Evolutionary conservation across 805 yeast species (phyloP).

Genomic region (Wickerhamiella qilinensis): DNA sequence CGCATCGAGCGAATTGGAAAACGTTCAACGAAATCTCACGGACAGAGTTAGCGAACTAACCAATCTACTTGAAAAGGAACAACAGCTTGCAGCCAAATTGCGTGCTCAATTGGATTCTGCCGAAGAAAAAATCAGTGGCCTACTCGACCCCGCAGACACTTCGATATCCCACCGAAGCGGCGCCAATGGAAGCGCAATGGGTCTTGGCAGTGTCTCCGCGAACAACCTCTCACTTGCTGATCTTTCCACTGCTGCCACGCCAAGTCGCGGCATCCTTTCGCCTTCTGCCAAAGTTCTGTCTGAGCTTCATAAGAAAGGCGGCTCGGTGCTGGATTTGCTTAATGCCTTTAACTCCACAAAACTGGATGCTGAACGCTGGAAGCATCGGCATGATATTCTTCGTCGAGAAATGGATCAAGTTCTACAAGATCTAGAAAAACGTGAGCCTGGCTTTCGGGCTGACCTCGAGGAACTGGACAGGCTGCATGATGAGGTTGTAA

Average conservation of each 20-base stretch:
- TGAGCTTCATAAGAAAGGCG: conserved; percentile 32
- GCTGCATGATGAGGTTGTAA: conserved; percentile 39
- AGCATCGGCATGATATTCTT: conserved; percentile 51
- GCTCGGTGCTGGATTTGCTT: conserved; percentile 45
- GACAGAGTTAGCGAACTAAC: conserved; percentile 24
- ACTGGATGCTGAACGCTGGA: conserved; percentile 52
- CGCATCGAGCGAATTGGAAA: conserved; percentile 33
- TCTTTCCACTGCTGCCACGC: conserved; percentile 17
- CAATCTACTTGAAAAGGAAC: conserved; percentile 28
- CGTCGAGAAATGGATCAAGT: conserved; percentile 57
- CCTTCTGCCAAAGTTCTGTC: conserved; percentile 45
- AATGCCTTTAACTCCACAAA: conserved; percentile 48
- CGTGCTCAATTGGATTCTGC: conserved; percentile 7
- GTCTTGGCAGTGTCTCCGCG: neutral
- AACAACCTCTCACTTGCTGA: neutral
- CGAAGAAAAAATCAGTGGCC: conserved; percentile 4
- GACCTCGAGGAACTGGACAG: conserved; percentile 42
- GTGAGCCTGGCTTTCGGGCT: conserved; percentile 59
- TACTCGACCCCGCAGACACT: conserved; percentile 12
- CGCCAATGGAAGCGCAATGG: conserved; percentile 1
- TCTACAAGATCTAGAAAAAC: conserved; percentile 58
- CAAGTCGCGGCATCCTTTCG: conserved; percentile 12
- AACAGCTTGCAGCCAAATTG: conserved; percentile 24
- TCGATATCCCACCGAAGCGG: conserved; percentile 9
- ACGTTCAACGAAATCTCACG: conserved; percentile 17